Evolutionary conservation across 2,329 filamentous ascomycete species (phyloP).

Genomic region (Cercospora sp.): DNA sequence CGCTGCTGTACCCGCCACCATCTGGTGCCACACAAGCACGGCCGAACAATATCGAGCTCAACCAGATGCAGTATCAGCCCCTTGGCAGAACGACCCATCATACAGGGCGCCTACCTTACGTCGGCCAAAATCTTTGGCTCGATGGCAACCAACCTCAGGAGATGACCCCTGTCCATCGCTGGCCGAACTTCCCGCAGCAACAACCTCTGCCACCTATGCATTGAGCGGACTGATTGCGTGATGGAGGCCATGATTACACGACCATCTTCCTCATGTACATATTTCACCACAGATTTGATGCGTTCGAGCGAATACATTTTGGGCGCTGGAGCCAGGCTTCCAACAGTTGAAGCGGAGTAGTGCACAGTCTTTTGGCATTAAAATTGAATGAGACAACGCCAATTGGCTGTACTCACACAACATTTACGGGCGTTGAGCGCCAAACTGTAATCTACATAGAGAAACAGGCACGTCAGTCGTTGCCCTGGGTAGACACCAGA

Average conservation of each 20-base stretch:
- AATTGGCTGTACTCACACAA: background rate
- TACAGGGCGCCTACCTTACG: constrained; percentile 47
- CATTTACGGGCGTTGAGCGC: constrained; percentile 4
- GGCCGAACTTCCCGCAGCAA: constrained; percentile 32
- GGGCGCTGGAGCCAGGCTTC: constrained; percentile 21
- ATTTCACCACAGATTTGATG: constrained; percentile 12
- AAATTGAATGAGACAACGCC: background rate
- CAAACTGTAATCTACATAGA: constrained; percentile 10
- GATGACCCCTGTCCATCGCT: constrained; percentile 37
- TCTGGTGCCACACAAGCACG: constrained; percentile 69
- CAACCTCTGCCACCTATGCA: constrained; percentile 14
- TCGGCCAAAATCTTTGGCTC: constrained; percentile 40
- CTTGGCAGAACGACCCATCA: constrained; percentile 49
- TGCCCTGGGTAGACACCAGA: constrained; percentile 1
- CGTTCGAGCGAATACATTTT: constrained; percentile 26
- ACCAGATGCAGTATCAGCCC: constrained; percentile 55
- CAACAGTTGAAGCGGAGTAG: constrained; percentile 23
- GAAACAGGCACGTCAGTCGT: constrained; percentile 9
- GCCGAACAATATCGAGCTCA: constrained; percentile 45
- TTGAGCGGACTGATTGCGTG: background rate
- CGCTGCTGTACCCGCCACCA: constrained; percentile 83
- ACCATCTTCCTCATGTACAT: constrained; percentile 14
- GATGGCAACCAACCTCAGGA: constrained; percentile 35
- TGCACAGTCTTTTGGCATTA: constrained; percentile 8
- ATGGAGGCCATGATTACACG: background rate